A percentile compares a stretch with the other conserved stretches of the same genome.
Evolutionary conservation across 2,329 filamentous ascomycete genomes (phyloP).

Genomic region (Sordariomycetes sp.): DNA sequence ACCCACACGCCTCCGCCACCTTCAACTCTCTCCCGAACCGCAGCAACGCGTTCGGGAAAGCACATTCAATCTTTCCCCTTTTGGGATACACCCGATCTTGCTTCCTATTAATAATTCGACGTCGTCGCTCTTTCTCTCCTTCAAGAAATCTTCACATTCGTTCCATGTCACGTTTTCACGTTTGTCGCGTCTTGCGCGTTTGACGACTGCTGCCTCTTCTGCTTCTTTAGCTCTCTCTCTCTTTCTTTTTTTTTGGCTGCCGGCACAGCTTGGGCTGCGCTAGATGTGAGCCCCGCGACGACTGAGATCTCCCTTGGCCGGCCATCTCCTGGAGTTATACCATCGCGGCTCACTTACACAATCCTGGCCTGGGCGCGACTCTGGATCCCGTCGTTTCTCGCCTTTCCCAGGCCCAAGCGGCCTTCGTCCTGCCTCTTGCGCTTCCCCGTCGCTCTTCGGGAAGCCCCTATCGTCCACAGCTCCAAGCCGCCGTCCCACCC

Average conservation of each 20-base stretch:
- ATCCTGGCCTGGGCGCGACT: not conserved
- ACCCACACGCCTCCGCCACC: not conserved
- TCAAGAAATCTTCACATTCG: not conserved
- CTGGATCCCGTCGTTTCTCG: not conserved
- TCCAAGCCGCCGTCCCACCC: not conserved
- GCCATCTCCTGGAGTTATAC: not conserved
- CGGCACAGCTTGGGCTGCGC: not conserved
- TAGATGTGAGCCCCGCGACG: not conserved
- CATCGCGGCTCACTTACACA: not conserved
- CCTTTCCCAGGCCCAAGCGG: not conserved
- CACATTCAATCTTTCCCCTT: not conserved
- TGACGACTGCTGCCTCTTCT: not conserved
- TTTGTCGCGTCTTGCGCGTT: not conserved
- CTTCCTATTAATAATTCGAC: not conserved
- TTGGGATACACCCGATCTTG: not conserved
- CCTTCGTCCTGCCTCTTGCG: not conserved
- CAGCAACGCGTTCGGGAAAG: not conserved
- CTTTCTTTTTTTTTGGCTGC: not conserved
- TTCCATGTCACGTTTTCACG: not conserved
- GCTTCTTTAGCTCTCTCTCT: not conserved
- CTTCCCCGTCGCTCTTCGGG: not conserved
- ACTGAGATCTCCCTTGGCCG: not conserved
- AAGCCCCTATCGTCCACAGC: not conserved
- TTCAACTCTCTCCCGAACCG: not conserved
- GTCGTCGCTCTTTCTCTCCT: not conserved